phyloP scores from a whole-genome alignment of 176 grass and related monocot species.

The Eragrostis curvula region DNA sequence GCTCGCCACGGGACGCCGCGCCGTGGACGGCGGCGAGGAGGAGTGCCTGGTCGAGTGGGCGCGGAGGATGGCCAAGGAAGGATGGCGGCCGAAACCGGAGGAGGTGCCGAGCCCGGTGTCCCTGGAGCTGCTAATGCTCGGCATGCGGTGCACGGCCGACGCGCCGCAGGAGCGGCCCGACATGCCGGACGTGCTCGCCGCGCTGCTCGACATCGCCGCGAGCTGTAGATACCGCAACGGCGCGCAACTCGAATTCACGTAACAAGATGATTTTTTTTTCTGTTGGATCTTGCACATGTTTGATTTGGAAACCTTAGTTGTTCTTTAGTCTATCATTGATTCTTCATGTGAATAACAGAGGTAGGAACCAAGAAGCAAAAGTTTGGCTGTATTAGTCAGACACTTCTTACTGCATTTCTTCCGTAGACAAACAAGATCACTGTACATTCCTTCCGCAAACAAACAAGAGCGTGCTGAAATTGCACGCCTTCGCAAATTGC shows the following conservation, averaged over 20 bases:
- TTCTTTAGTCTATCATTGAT: neutral
- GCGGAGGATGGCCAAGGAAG: constrained; percentile 49
- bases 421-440: neutral
- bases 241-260: neutral
- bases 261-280: neutral
- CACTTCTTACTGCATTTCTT: neutral
- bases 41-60: constrained; percentile 84
- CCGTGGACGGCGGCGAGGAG: constrained; percentile 75
- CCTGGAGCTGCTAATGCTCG: constrained; percentile 55
- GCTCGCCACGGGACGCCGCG: constrained; percentile 67
- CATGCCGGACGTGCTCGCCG: constrained; percentile 55
- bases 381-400: constrained; percentile 17
- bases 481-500: neutral
- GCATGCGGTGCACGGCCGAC: constrained; percentile 68
- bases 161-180: constrained; percentile 64
- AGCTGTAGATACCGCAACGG: neutral
- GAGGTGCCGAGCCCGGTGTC: constrained; percentile 5
- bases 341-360: constrained; percentile 45
- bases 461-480: neutral
- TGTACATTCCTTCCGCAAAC: neutral
- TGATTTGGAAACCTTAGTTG: neutral
- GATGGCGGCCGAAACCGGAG: neutral
- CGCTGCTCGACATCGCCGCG: constrained; percentile 38
- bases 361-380: neutral
- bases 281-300: neutral